Evolutionary conservation across 768 basidiomycete genomes (phyloP).

Genomic region (Kwoniella sp.): DNA sequence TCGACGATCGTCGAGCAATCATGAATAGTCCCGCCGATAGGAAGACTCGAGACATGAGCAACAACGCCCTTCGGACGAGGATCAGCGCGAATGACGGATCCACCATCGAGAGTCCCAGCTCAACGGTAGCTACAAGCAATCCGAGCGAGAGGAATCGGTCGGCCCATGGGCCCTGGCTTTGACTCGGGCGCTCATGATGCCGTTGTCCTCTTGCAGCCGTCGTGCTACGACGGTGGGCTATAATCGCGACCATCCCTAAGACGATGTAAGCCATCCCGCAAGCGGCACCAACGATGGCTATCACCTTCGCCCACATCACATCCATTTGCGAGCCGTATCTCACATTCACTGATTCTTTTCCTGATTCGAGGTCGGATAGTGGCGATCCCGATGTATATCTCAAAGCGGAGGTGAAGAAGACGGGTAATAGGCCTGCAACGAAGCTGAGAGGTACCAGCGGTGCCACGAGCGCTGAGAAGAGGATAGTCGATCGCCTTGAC

Average conservation of each 20-base stretch:
- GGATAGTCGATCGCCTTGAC: neutral
- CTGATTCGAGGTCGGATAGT: too few species aligned
- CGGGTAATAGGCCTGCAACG: constrained; percentile 21
- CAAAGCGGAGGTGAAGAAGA: constrained; percentile 13
- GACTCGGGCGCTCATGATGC: too few species aligned
- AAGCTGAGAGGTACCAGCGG: constrained; percentile 31
- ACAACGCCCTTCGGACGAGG: neutral
- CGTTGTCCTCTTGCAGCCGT: too few species aligned
- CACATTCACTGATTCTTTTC: neutral
- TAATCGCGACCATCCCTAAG: neutral
- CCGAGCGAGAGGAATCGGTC: neutral
- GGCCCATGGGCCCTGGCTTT: neutral
- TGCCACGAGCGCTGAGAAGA: constrained; percentile 14
- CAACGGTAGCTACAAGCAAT: neutral
- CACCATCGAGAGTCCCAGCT: constrained; percentile 1
- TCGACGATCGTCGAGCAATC: neutral
- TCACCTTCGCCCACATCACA: neutral
- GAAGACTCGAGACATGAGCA: neutral
- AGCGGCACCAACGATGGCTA: neutral
- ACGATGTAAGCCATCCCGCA: neutral
- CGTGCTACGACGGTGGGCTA: neutral
- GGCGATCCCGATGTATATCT: neutral
- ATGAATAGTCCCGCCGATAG: neutral
- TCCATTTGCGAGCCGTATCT: neutral
- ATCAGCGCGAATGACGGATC: neutral